Evolutionary conservation across 139 green algal species (phyloP), one percentile per base, ranked within the genome.

Genomic region (Edaphochlamys debaryana): DNA sequence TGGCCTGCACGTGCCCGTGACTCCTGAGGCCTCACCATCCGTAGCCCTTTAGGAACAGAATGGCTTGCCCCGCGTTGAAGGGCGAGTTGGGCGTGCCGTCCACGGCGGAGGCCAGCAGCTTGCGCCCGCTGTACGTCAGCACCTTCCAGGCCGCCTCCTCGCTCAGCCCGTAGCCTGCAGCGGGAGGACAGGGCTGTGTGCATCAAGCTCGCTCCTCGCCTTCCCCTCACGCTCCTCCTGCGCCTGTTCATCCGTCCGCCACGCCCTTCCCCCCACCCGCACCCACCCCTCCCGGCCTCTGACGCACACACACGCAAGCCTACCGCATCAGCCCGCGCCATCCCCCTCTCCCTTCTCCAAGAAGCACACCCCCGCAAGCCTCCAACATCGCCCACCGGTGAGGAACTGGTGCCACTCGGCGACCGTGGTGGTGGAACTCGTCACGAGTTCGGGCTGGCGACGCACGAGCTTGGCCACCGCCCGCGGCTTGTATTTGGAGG

Each of bases 21-120:
- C n/a, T n/a, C n/a, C n/a, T n/a, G n/a, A n/a, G n/a, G n/a, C n/a
- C n/a, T n/a, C n/a, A n/a, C 45, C 45, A 54, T 9, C 45, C 76
- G 42, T 74, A 73, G 1, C n/a, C 63, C 48, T 84, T 84, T 13
- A 84, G 64, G 11, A n/a, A 84, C 64, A 76, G n/a, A 19, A 84
- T 67, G 36, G 48, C 77, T 6, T 45, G 11, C 25, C 77, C 77
- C 15, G 48, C 48, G 34, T 75, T 75, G 48, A 76, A 75, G n/a
- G 77, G 77, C 77, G 77, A 68, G 13, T 54, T 54, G 45, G 45
- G 45, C 45, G 9, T 9, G 11, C 11, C 11, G 11, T n/a, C n/a
- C 32, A 36, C 37, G 13, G 9, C 2, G 45, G 45, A 4, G 4
- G n/a, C n/a, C 42, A 63, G 62, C 41, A 74, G 62, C 41, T 63